Conservation (phyloP, 768 basidiomycete genomes). For the Boletus vinaceobasis region DNA sequence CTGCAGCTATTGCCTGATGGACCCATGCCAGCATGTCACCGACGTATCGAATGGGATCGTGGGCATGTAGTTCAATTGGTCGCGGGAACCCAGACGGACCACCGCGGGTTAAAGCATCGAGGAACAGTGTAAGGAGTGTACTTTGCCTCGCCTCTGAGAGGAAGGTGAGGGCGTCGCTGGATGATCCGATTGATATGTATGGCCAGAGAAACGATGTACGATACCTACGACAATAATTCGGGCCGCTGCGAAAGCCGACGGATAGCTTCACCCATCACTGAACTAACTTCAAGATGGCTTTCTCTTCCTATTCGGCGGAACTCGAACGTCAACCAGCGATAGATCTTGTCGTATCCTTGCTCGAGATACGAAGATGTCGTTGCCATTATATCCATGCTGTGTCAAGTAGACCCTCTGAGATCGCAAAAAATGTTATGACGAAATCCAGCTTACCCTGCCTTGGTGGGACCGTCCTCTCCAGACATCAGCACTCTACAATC, state of each 20-base stretch:
- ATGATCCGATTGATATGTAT: neutral
- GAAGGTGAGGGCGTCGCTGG: slow-evolving; percentile 68
- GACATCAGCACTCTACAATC: slow-evolving; percentile 87
- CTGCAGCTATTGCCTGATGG: slow-evolving; percentile 92
- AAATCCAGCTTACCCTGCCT: slow-evolving; percentile 57
- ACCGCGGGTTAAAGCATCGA: slow-evolving; percentile 84
- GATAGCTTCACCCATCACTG: slow-evolving; percentile 68
- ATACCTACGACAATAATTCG: slow-evolving; percentile 53
- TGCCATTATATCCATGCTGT: slow-evolving; percentile 85
- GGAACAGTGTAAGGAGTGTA: slow-evolving; percentile 76
- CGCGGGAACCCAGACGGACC: slow-evolving; percentile 81
- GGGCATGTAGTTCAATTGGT: slow-evolving; percentile 96
- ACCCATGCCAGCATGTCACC: slow-evolving; percentile 99
- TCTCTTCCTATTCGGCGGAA: slow-evolving; percentile 78
- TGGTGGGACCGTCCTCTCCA: slow-evolving; percentile 76
- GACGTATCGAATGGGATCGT: no score
- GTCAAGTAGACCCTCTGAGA: neutral
- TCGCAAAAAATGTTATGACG: neutral
- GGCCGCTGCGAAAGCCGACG: slow-evolving; percentile 71
- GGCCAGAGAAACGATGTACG: neutral
- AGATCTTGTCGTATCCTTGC: slow-evolving; percentile 85
- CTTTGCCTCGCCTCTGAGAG: slow-evolving; percentile 82
- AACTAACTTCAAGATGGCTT: slow-evolving; percentile 63
- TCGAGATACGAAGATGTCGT: slow-evolving; percentile 80
- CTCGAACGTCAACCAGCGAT: slow-evolving; percentile 81